Conservation (phyloP, 2,329 filamentous ascomycete species). For the Metarhizium sp. region DNA sequence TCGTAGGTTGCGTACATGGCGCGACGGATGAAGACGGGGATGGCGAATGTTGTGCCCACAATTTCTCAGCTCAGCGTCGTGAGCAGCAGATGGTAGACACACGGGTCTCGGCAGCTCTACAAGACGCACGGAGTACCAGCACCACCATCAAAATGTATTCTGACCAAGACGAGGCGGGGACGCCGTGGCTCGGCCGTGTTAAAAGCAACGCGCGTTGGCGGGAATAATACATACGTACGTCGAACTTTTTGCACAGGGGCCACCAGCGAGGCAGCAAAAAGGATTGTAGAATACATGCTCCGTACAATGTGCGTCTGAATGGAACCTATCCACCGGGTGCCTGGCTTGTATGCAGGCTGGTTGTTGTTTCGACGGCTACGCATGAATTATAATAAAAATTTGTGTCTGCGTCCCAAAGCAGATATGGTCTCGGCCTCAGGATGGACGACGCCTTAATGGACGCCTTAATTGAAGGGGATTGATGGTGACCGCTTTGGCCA, state of each 20-base stretch:
- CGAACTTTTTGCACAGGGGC: too few species aligned
- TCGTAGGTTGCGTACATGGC: neutral
- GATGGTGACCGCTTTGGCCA: neutral
- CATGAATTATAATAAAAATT: neutral
- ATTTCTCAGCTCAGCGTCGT: neutral
- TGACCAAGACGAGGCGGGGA: too few species aligned
- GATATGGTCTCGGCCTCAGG: neutral
- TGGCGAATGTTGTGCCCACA: neutral
- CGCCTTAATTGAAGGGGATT: neutral
- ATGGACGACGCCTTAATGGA: neutral
- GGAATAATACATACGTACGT: too few species aligned
- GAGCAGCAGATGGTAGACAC: neutral
- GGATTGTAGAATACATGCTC: too few species aligned
- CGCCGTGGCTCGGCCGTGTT: neutral
- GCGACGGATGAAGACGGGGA: neutral
- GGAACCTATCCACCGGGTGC: neutral
- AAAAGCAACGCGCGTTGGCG: too few species aligned
- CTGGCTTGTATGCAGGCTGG: conserved; percentile 1
- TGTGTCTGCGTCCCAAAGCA: neutral
- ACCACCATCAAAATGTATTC: too few species aligned
- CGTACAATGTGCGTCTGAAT: neutral
- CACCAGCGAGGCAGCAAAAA: too few species aligned
- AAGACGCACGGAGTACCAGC: too few species aligned
- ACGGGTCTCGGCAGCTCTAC: too few species aligned
- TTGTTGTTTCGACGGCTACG: neutral